A percentile compares a stretch with the other conserved stretches of the same genome.
Conservation (phyloP, 2,329 filamentous ascomycete genomes). For the Dryadomyces quercivorus region DNA sequence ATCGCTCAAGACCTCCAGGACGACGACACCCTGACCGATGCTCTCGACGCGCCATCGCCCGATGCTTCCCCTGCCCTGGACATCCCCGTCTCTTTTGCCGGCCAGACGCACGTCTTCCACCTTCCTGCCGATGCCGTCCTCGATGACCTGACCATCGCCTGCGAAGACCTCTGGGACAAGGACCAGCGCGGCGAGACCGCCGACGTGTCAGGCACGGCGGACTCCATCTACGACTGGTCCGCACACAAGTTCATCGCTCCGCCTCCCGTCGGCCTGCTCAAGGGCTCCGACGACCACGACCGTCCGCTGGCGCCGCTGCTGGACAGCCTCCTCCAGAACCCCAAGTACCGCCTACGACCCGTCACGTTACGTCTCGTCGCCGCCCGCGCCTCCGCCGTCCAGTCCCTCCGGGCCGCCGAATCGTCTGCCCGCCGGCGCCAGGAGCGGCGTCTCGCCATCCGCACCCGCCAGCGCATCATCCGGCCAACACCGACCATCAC, state of each 20-base stretch:
- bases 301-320: constrained; percentile 14
- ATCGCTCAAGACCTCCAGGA: neutral
- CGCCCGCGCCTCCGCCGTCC: constrained; percentile 14
- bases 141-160: constrained; percentile 14
- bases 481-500: neutral
- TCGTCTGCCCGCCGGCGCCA: constrained; percentile 8
- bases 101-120: constrained; percentile 11
- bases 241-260: constrained; percentile 16
- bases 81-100: constrained; percentile 12
- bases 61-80: constrained; percentile 1
- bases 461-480: neutral
- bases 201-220: neutral
- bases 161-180: constrained; percentile 10
- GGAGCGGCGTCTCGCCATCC: constrained; percentile 1
- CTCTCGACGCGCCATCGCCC: neutral
- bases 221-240: constrained; percentile 11
- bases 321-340: neutral
- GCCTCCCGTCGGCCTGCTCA: constrained; percentile 16
- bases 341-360: neutral
- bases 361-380: constrained; percentile 18
- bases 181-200: neutral
- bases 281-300: constrained; percentile 14
- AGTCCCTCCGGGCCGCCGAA: constrained; percentile 13
- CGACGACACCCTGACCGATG: neutral
- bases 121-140: constrained; percentile 12